These are phyloP conservation scores for Exophiala spinifera DNA, from an alignment of 2,329 filamentous ascomycete genomes.

Conservation along the genomic window DNA sequence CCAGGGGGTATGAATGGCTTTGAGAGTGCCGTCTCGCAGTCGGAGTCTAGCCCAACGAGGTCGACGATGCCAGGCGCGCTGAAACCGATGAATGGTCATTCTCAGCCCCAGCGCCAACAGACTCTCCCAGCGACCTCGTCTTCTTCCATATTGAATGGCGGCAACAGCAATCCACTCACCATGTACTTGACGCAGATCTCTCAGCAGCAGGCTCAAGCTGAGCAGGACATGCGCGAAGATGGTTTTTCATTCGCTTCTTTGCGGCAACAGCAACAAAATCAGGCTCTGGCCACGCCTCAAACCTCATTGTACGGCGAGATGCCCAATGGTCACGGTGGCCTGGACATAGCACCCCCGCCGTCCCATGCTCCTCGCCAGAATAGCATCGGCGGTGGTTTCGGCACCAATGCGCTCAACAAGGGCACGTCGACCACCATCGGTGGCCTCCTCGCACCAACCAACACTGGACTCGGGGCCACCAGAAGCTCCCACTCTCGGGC, in stretches of 20 bases:
- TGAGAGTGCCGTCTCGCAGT: constrained; percentile 53
- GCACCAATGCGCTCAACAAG: constrained; percentile 38
- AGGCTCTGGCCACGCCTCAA: constrained; percentile 69
- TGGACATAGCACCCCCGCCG: constrained; percentile 32
- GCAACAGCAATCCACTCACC: constrained; percentile 80
- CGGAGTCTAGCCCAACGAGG: constrained; percentile 60
- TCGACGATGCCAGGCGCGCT: constrained; percentile 53
- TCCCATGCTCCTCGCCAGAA: constrained; percentile 45
- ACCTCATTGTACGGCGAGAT: constrained; percentile 73
- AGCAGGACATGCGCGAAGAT: constrained; percentile 56
- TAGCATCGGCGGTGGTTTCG: constrained; percentile 30
- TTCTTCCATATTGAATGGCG: constrained; percentile 73
- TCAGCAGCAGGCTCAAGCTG: constrained; percentile 58
- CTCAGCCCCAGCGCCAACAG: constrained; percentile 53
- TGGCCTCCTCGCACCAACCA: constrained; percentile 71
- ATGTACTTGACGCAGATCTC: constrained; percentile 84
- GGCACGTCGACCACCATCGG: constrained; percentile 68
- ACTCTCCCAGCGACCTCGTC: constrained; percentile 57
- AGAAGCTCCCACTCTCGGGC: constrained; percentile 70
- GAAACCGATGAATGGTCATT: constrained; percentile 52
- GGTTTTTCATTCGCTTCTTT: constrained; percentile 41
- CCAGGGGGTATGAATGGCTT: constrained; percentile 58
- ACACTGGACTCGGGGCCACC: constrained; percentile 50
- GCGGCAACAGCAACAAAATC: constrained; percentile 59
- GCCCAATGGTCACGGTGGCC: constrained; percentile 54